Base-by-base conservation (phyloP, 2,329 filamentous ascomycete species). In the Pseudogymnoascus sp. region DNA sequence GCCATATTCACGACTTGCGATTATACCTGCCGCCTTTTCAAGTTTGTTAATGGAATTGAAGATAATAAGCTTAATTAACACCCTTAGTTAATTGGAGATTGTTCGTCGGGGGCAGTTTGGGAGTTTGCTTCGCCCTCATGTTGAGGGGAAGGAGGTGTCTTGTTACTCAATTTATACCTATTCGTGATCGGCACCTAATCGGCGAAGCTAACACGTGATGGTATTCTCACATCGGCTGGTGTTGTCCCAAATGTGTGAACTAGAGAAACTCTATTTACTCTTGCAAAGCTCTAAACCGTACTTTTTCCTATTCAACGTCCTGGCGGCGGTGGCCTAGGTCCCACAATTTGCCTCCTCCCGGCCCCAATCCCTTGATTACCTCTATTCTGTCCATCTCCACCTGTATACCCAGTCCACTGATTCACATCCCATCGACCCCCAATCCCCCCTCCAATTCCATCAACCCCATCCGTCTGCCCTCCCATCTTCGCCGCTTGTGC, bases 301-400 rank as follows among this genome's bases (percentile, higher is more conserved):
- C 29, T 55, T 21, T 19, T 19, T 5, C 16, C 29, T 55, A 61
- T 49, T 45, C 58, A 62, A 60, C 69, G 65, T 26, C 77, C 77
- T 55, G 49, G 49, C 37, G 84, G 84, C 68, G 88, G 77, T 58
- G 89, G 88, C 71, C 89, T 79, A 0, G 89, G 89, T 10, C 90
- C 90, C n/a, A 90, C 86, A 73, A 93, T 92, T 77, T 90, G 89
- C 71, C 90, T 82, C 71, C 87, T 79, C 0, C 86, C 86, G 0
- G 86, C 85, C 41, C 90, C 88, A 64, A 88, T 88, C 2, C 87
- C 87, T 65, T 84, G 78, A 2, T 72, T 73, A 1, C 86, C 87
- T 65, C 80, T 81, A 70, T 91, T 92, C 78, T 91, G 86, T 65
- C 80, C 83, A 72, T 92, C 89, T 1, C 90, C 89, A 3, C 89